Evolutionary conservation across 2,329 filamentous ascomycete species (phyloP).

Genomic region (Verruconis gallopava): DNA sequence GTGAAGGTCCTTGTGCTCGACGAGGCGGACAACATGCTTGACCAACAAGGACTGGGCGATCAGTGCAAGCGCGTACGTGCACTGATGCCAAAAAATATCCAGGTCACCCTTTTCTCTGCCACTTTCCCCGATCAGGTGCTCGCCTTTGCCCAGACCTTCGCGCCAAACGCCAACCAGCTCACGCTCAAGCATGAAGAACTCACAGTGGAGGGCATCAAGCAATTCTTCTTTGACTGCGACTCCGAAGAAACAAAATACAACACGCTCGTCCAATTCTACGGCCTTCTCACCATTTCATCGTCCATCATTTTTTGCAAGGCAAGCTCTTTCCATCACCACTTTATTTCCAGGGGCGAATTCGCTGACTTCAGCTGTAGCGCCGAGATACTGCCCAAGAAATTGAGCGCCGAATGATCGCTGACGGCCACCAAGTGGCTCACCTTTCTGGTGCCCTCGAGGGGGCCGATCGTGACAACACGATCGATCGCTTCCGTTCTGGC

Average conservation of each 20-base stretch:
- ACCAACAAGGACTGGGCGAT: conserved; percentile 87
- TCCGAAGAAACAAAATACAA: conserved; percentile 74
- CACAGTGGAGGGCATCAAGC: conserved; percentile 92
- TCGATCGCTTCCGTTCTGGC: conserved; percentile 76
- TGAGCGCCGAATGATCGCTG: conserved; percentile 68
- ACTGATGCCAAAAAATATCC: conserved; percentile 59
- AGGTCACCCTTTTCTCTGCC: conserved; percentile 89
- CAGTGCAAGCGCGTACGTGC: conserved; percentile 83
- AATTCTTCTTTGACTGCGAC: conserved; percentile 92
- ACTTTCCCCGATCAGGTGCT: conserved; percentile 83
- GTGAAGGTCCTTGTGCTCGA: conserved; percentile 82
- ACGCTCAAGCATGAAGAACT: conserved; percentile 82
- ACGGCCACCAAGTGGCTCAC: conserved; percentile 85
- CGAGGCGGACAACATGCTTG: conserved; percentile 98
- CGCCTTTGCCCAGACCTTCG: conserved; percentile 70
- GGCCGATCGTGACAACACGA: conserved; percentile 64
- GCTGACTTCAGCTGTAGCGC: conserved; percentile 40
- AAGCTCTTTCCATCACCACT: too few relatives aligned
- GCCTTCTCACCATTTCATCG: conserved; percentile 88
- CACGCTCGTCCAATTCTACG: conserved; percentile 83
- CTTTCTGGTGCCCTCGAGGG: conserved; percentile 84
- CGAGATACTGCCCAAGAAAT: conserved; percentile 78
- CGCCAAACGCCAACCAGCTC: conserved; percentile 74
- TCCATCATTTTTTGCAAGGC: conserved; percentile 97
- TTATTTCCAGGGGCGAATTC: background rate